Base-by-base conservation (phyloP, 768 basidiomycete species). In the Hygrophoropsis aurantiaca region DNA sequence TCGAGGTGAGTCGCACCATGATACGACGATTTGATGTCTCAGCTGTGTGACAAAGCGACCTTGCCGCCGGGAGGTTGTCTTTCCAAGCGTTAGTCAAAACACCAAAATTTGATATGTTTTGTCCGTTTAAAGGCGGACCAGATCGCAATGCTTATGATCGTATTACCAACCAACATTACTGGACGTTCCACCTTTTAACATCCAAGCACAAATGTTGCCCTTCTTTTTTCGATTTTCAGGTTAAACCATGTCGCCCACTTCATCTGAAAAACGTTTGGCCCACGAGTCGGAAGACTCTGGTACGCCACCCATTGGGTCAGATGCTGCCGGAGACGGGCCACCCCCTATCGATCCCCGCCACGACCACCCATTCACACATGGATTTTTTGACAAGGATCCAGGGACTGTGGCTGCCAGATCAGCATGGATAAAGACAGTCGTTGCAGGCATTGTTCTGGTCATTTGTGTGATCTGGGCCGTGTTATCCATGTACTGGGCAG, bases 401-500 rank as follows among this genome's bases (percentile, higher is more conserved):
- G 64, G 47, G 11, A 68, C 61, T n/a, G 15, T 57, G 24, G 36
- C 41, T 1, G 64, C 68, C 15, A 70, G 80, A 16, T 56, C 43
- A 21, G 46, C 58, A 9, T 82, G 79, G 65, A 46, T 77, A 40
- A 73, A 62, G 53, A 67, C 69, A 3, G 63, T 80, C 38, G 5
- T 73, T 5, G 48, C 57, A 9, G 67, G 71, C 15, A 58, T 67
- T 2, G 51, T 68, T 11, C 44, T 74, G 21, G 57, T 79, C 15
- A 57, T 69, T 11, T 36, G 80, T 26, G 57, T 74, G 18, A 74
- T 84, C 35, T 74, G 80, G 50, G 64, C 60, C 0, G 65, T 82
- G 18, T 62, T 84, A 47, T 61, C 80, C 2, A 81, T 85, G 38
- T 84, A 77, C 59, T 85, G 81, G 81, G 81, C 79, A 9, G 74